These are phyloP conservation scores for Podaxis pistillaris DNA, from an alignment of 768 basidiomycete genomes.

Conservation along the genomic window DNA sequence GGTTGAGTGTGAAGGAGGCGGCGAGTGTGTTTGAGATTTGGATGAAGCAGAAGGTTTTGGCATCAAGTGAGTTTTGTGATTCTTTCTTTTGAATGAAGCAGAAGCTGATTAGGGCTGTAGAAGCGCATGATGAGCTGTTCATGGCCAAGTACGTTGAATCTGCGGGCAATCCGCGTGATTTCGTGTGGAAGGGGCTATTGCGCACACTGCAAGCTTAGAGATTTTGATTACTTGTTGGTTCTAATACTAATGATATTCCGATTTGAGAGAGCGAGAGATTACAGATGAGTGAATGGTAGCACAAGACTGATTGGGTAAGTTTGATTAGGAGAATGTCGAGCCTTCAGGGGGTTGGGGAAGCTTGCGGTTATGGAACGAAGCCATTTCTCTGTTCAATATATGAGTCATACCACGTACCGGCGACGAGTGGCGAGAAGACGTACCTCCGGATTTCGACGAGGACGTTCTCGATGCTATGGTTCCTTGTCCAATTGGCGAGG, in stretches of 20 bases:
- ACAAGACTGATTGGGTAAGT: background rate
- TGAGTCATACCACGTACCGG: background rate
- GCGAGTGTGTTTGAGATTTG: conserved; percentile 63
- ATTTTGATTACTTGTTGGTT: background rate
- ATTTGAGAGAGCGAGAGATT: background rate
- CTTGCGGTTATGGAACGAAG: conserved; percentile 85
- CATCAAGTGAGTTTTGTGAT: background rate
- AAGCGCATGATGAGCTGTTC: conserved; percentile 65
- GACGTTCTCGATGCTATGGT: conserved; percentile 80
- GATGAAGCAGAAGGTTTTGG: background rate
- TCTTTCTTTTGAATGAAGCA: no score
- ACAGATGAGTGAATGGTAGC: background rate
- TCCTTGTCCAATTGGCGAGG: conserved; percentile 72
- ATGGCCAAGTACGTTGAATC: conserved; percentile 76
- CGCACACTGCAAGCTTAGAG: background rate
- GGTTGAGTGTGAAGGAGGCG: conserved; percentile 66
- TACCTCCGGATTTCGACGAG: conserved; percentile 93
- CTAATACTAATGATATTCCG: background rate
- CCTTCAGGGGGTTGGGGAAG: conserved; percentile 95
- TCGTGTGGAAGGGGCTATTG: conserved; percentile 64
- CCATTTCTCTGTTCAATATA: conserved; percentile 78
- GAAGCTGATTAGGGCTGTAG: conserved; percentile 18
- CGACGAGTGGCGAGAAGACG: conserved; percentile 25
- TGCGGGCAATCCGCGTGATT: conserved; percentile 75
- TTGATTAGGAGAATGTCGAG: conserved; percentile 51